Conservation (phyloP, 345 rosid species). For the Chamaenerion angustifolium region DNA sequence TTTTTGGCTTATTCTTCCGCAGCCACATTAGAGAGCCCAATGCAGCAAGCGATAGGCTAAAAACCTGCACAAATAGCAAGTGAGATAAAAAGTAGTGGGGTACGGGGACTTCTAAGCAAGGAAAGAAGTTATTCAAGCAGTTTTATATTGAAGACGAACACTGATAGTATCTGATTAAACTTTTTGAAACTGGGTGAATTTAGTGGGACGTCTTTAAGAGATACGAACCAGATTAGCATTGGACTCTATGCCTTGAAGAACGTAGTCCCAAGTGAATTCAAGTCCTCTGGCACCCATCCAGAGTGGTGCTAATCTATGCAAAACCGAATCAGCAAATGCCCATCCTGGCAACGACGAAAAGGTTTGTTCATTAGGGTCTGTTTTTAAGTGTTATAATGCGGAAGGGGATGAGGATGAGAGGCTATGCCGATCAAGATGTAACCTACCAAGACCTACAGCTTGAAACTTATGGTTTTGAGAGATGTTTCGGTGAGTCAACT, state of each 20-base stretch:
- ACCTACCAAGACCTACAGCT: slow-evolving; percentile 82
- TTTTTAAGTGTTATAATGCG: background rate
- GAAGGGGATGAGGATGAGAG: no score
- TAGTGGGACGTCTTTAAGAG: background rate
- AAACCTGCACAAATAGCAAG: slow-evolving; percentile 32
- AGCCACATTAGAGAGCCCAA: slow-evolving; percentile 97
- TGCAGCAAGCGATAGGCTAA: slow-evolving; percentile 84
- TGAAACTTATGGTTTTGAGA: slow-evolving; percentile 96
- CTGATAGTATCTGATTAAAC: no score
- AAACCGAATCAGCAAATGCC: slow-evolving; percentile 95
- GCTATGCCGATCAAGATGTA: background rate
- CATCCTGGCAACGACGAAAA: slow-evolving; percentile 44
- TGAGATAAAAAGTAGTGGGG: no score
- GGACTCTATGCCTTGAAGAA: slow-evolving; percentile 93
- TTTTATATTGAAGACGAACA: no score
- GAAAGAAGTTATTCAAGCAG: no score
- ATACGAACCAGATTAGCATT: slow-evolving; percentile 75
- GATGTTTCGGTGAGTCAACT: slow-evolving; percentile 87
- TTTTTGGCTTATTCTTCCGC: slow-evolving; percentile 86
- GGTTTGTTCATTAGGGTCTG: background rate
- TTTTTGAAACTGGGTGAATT: no score
- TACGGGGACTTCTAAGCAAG: no score
- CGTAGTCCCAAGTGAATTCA: slow-evolving; percentile 88
- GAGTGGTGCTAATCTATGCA: slow-evolving; percentile 88
- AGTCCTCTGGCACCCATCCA: slow-evolving; percentile 96